Base-by-base conservation (phyloP, 768 basidiomycete species). In the Inosperma sp. region DNA sequence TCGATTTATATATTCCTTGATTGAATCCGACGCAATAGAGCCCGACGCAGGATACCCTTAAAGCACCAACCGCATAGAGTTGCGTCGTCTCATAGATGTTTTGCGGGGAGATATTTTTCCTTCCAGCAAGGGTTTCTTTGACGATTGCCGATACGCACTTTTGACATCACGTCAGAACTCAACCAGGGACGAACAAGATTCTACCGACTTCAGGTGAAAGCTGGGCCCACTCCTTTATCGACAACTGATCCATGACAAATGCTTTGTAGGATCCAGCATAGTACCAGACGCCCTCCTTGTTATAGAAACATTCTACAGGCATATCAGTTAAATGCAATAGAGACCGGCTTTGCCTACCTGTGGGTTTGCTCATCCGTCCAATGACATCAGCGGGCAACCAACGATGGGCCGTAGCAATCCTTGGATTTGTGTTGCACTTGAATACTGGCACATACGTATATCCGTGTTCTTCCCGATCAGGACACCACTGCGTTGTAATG, bases 391-490 rank as follows among this genome's bases (percentile, higher is more conserved):
- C 79, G 6, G 69, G 58, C 45, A 62, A 72, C 88, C 88, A 91
- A 26, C 83, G 78, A 64, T 90, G 88, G 3, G 88, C 88, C 13
- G 86, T 86, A 2, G 75, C 71, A 30, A 86, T 82, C 29, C 84
- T 82, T 14, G 86, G 86, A 59, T 88, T 89, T 21, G 88, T 90
- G 65, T 62, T 83, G 61, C 88, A 91, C 60, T 86, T 88, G 74
- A 82, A 90, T 10, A 77, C 61, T 0, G 88, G 86, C 1, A 80
- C 74, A 47, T 89, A 79, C 62, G 83, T 81, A 59, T 85, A 90
- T 3, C 88, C 88, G 49, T 90, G 86, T 56, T 89, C 88, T 70
- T 91, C 88, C 44, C 83, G 81, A 39, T 87, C 86, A 2, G 85
- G 79, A 59, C 88, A 89, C 88, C 88, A 91, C 29, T 74, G 73